Evolutionary conservation across 2,329 filamentous ascomycete genomes (phyloP).

Genomic region (Malbranchea zuffiana): DNA sequence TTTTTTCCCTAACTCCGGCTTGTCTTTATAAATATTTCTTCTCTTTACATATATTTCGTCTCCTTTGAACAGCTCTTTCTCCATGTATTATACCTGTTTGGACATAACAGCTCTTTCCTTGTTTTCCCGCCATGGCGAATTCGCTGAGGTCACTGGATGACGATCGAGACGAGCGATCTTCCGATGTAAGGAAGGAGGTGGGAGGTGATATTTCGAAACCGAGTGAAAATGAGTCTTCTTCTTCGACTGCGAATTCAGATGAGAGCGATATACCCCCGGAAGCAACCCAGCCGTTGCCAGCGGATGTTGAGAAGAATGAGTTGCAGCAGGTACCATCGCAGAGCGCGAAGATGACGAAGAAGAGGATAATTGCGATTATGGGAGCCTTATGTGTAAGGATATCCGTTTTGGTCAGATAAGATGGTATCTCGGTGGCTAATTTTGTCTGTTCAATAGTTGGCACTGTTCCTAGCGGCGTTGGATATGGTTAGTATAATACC

Average conservation of each 20-base stretch:
- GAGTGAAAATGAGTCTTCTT: too few species aligned
- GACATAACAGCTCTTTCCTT: too few species aligned
- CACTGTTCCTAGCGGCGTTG: conserved; percentile 50
- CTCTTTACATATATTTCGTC: too few species aligned
- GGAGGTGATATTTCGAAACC: too few species aligned
- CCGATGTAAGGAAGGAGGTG: neutral
- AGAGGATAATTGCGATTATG: conserved; percentile 13
- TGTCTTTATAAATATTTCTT: too few species aligned
- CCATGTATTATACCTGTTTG: too few species aligned
- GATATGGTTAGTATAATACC: conserved; percentile 38
- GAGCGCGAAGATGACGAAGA: conserved; percentile 12
- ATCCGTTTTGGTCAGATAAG: neutral
- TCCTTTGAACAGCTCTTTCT: too few species aligned
- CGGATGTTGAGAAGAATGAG: conserved; percentile 1
- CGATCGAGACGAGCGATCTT: too few species aligned
- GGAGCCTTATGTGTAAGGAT: conserved; percentile 15
- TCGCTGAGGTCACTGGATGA: too few species aligned
- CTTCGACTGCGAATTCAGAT: conserved; percentile 5
- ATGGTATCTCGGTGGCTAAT: neutral
- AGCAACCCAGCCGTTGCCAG: neutral
- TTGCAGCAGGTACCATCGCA: conserved; percentile 7
- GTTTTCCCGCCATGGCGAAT: too few species aligned
- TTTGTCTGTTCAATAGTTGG: conserved; percentile 35
- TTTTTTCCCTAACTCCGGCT: too few species aligned
- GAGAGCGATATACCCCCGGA: neutral